These are phyloP conservation scores for Chlorella sorokiniana DNA, from an alignment of 139 green algal genomes.

Conservation along the genomic window DNA sequence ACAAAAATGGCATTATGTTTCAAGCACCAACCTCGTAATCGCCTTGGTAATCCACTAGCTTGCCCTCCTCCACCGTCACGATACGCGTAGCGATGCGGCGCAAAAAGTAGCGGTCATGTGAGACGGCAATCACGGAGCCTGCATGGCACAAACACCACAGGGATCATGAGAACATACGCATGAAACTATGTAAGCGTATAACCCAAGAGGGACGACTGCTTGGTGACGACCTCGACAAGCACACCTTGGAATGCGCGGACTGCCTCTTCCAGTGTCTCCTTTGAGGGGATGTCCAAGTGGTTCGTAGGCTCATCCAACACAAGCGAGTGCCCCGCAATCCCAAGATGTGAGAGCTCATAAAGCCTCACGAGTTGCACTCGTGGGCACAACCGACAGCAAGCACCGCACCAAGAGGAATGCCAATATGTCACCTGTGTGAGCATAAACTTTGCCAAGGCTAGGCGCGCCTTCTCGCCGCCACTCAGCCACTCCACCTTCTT, in stretches of 20 bases:
- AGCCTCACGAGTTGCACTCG: too few species aligned
- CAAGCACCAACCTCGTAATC: slow-evolving; percentile 83
- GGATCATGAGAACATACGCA: neutral
- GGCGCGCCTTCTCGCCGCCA: slow-evolving; percentile 91
- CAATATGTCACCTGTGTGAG: slow-evolving; percentile 68
- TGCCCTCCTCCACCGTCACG: slow-evolving; percentile 64
- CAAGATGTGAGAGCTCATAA: too few species aligned
- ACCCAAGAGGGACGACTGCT: neutral
- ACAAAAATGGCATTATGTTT: neutral
- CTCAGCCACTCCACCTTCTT: slow-evolving; percentile 90
- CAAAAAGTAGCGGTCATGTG: slow-evolving; percentile 98
- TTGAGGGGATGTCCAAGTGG: slow-evolving; percentile 99
- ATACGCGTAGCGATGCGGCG: slow-evolving; percentile 92
- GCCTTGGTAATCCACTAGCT: slow-evolving; percentile 89
- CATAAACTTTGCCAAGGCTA: slow-evolving; percentile 99
- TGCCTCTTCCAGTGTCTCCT: slow-evolving; percentile 97
- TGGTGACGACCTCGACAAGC: too few species aligned
- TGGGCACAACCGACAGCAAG: neutral
- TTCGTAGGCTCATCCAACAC: slow-evolving; percentile 99
- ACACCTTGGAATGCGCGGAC: slow-evolving; percentile 88
- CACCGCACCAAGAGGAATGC: slow-evolving; percentile 72
- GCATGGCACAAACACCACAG: neutral
- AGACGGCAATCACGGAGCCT: slow-evolving; percentile 88
- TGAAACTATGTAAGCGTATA: neutral
- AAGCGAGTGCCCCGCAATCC: slow-evolving; percentile 72